Evolutionary conservation across 179 eudicot genomes (phyloP).

Genomic region (Spinacia oleracea): DNA sequence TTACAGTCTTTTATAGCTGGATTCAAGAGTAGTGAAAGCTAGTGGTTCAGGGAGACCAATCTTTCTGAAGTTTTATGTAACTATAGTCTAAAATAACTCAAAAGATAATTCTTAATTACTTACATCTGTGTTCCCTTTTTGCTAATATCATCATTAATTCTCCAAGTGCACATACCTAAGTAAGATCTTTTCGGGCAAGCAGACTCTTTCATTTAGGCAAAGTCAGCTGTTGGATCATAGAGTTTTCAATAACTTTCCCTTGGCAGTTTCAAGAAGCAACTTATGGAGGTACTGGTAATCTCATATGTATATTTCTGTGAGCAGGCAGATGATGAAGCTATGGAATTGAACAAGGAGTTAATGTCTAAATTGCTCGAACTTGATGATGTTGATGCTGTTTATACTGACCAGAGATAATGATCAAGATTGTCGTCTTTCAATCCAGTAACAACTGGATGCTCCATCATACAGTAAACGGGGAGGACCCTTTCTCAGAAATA

Average conservation of each 20-base stretch:
- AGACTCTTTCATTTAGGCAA: background rate
- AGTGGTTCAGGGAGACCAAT: background rate
- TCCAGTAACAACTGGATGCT: too few relatives aligned
- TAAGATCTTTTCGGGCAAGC: background rate
- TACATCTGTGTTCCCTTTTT: background rate
- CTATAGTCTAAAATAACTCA: background rate
- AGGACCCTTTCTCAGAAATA: background rate
- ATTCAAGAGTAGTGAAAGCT: background rate
- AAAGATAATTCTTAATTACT: background rate
- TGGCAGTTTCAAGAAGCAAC: background rate
- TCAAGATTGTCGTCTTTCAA: background rate
- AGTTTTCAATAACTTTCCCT: background rate
- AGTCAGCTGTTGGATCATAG: background rate
- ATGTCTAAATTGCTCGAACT: slow-evolving; percentile 86
- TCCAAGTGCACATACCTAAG: background rate
- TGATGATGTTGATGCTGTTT: slow-evolving; percentile 95
- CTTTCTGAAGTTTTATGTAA: slow-evolving; percentile 2
- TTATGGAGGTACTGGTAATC: background rate
- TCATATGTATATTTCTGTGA: slow-evolving; percentile 4
- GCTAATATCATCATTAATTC: background rate
- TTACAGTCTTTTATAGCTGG: background rate
- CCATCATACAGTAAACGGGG: background rate
- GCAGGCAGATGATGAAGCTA: slow-evolving; percentile 95
- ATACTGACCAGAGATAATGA: slow-evolving; percentile 74
- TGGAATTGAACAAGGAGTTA: slow-evolving; percentile 88